Percentiles rank a stretch among this genome's conserved stretches.
Evolutionary conservation across 2,329 filamentous ascomycete genomes (phyloP).

Genomic region (Aspergillus pseudoglaucus): DNA sequence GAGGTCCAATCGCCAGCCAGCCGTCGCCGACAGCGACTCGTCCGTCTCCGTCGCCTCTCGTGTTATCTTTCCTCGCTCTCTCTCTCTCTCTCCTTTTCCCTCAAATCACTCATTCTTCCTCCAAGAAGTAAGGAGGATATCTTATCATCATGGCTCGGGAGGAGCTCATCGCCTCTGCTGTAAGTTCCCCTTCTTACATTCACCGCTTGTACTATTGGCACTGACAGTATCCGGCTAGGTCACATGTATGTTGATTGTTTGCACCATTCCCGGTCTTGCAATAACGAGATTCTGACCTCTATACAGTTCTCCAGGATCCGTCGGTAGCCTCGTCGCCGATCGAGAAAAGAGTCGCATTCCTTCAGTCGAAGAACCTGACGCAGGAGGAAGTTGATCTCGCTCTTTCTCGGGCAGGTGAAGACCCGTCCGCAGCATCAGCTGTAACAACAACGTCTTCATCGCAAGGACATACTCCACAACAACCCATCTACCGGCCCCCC

Average conservation of each 20-base stretch:
- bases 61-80: conserved; percentile 5
- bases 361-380: conserved; percentile 94
- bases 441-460: conserved; percentile 42
- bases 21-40: conserved; percentile 17
- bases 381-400: conserved; percentile 89
- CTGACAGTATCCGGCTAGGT: conserved; percentile 34
- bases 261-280: not conserved
- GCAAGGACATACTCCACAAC: conserved; percentile 41
- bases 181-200: conserved; percentile 38
- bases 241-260: conserved; percentile 41
- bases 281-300: conserved; percentile 9
- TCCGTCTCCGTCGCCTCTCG: conserved; percentile 2
- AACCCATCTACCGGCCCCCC: conserved; percentile 34
- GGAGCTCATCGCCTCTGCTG: conserved; percentile 80
- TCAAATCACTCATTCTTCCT: conserved; percentile 1
- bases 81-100: conserved; percentile 6
- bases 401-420: conserved; percentile 66
- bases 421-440: conserved; percentile 41
- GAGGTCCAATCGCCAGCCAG: conserved; percentile 27
- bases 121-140: not conserved
- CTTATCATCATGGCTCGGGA: conserved; percentile 77
- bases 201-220: conserved; percentile 14
- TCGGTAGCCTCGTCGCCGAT: conserved; percentile 83
- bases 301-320: conserved; percentile 81
- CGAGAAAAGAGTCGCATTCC: conserved; percentile 85